Conservation (phyloP, 495 filamentous ascomycete species). For the Tetracladium setigerum region DNA sequence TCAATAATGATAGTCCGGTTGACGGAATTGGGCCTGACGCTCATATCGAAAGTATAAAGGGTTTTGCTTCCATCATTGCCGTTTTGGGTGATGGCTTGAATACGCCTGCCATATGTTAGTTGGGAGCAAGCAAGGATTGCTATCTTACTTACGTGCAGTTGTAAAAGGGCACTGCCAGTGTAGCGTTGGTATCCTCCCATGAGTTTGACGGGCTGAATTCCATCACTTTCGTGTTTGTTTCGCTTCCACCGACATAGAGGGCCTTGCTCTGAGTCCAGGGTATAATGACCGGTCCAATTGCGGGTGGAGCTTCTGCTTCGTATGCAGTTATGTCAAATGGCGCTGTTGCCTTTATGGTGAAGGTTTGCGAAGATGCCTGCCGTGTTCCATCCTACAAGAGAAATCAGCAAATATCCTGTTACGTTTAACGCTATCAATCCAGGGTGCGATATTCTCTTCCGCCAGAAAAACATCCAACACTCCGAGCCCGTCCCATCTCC, state of each 20-base stretch:
- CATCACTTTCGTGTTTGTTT: conserved; percentile 58
- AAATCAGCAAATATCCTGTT: no score
- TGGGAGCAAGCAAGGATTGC: no score
- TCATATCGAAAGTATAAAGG: conserved; percentile 76
- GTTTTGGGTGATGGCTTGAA: conserved; percentile 52
- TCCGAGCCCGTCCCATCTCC: no score
- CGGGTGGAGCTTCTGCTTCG: conserved; percentile 49
- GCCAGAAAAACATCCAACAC: no score
- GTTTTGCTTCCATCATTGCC: conserved; percentile 75
- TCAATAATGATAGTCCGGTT: conserved; percentile 51
- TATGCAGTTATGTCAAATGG: conserved; percentile 53
- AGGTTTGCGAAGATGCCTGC: conserved; percentile 62
- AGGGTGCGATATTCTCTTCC: no score
- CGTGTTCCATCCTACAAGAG: conserved; percentile 31
- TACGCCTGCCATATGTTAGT: conserved; percentile 14
- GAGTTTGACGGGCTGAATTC: conserved; percentile 46
- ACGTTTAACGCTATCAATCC: no score
- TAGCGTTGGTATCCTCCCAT: conserved; percentile 59
- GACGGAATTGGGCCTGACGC: conserved; percentile 67
- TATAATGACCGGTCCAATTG: conserved; percentile 62
- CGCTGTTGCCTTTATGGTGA: conserved; percentile 53
- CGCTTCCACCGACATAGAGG: conserved; percentile 68
- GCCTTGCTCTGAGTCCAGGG: conserved; percentile 67
- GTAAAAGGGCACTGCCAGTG: conserved; percentile 48
- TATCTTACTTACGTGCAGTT: conserved; percentile 32